Base-by-base conservation (phyloP, 2,329 filamentous ascomycete genomes). In the Penicillium thymicola region DNA sequence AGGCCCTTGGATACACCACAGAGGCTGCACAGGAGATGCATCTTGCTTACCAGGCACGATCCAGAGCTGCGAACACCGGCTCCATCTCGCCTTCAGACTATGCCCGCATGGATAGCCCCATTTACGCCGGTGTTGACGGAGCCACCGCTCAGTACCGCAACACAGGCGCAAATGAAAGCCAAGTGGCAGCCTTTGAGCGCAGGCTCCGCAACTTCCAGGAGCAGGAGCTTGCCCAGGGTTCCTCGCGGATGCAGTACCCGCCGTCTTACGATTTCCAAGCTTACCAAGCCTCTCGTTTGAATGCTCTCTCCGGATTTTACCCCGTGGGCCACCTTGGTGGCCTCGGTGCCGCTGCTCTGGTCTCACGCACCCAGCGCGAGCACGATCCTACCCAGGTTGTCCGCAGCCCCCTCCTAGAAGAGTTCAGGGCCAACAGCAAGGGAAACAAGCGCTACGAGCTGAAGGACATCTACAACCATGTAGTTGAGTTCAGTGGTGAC, bases 401-500 rank as follows among this genome's bases (percentile, higher is more conserved):
- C 14, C 84, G 90, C 65, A 95, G 91, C 71, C 76, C 81, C 14
- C 76, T 92, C 9, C 79, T 97, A 2, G 88, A 92, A 59, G 90
- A 96, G 30, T 97, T 95, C 74, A 85, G 89, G 41, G 81, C 68
- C 6, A 89, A 86, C 67, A 83, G 81, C 63, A 95, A 92, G 72
- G 84, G 83, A 0, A 91, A 82, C 72, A 85, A 84, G 72, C 84
- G 86, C 18, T 96, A 86, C 67, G 92, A 96, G 66, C 80, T 99
- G 10, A 92, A 90, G 81, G 90, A 96, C 61, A 93, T 97, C 42
- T 93, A 90, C 70, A 84, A 84, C 53, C 86, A 96, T 68, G 85
- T 97, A 37, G 92, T 96, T 0, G 93, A 97, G 70, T 97, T 97
- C 73, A 92, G 90, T 65, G 93, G 94, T 16, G 94, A 99, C 69